Evolutionary conservation across 1,284 basidiomycete genomes (phyloP).

Genomic region (Porphyrellus sp.): DNA sequence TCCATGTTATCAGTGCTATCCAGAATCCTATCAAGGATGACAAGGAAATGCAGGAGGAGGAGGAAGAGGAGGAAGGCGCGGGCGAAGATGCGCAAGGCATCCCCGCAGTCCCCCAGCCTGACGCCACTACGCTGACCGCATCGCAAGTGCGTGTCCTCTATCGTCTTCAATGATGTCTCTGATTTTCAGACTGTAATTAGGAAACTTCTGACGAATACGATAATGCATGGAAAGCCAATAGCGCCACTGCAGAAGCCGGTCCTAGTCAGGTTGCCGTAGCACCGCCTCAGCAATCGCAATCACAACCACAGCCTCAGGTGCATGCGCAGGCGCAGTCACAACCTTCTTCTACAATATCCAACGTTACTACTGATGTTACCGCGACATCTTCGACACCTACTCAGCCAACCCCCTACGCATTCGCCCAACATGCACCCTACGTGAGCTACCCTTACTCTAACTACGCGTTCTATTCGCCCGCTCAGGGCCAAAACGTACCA

Average conservation of each 20-base stretch:
- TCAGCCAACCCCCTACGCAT: constrained; percentile 30
- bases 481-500: constrained; percentile 24
- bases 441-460: constrained; percentile 33
- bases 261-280: constrained; percentile 18
- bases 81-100: constrained; percentile 23
- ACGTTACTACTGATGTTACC: constrained; percentile 18
- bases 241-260: constrained; percentile 35
- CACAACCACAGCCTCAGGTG: constrained; percentile 22
- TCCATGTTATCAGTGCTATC: constrained; percentile 53
- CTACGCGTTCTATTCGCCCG: constrained; percentile 30
- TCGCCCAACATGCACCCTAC: constrained; percentile 32
- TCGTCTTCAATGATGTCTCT: neutral
- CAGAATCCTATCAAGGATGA: constrained; percentile 51
- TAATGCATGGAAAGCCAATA: constrained; percentile 55
- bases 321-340: constrained; percentile 23
- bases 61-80: constrained; percentile 32
- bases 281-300: constrained; percentile 23
- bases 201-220: constrained; percentile 48
- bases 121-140: constrained; percentile 22
- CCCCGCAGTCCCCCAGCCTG: constrained; percentile 20
- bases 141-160: constrained; percentile 25
- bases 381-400: constrained; percentile 17
- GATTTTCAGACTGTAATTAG: constrained; percentile 20
- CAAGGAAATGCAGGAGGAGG: constrained; percentile 37
- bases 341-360: constrained; percentile 22